Conservation (phyloP, 148 eudicot species). For the Vaccinium vitisidaea region DNA sequence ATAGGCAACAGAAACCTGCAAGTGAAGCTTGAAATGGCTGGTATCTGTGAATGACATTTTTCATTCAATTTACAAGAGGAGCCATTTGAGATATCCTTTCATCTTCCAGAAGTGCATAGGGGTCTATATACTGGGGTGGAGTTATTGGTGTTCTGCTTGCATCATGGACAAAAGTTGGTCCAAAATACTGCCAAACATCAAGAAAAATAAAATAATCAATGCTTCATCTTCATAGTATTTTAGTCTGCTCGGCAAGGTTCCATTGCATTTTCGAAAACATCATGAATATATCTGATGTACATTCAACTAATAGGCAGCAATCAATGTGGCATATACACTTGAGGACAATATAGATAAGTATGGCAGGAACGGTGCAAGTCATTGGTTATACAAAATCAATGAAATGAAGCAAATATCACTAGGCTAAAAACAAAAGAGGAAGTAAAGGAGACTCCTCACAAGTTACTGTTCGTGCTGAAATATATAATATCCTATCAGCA, state of each 20-base stretch:
- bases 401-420: background rate
- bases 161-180: slow-evolving; percentile 71
- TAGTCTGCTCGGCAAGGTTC: background rate
- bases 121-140: slow-evolving; percentile 73
- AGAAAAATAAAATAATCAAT: background rate
- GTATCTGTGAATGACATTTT: background rate
- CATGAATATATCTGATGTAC: background rate
- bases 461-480: background rate
- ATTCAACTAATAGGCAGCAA: background rate
- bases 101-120: slow-evolving; percentile 79
- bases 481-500: background rate
- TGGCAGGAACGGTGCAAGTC: background rate
- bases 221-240: background rate
- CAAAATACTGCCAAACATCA: slow-evolving; percentile 65
- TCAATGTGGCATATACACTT: background rate
- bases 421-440: background rate
- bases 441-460: background rate
- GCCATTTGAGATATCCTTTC: slow-evolving; percentile 57
- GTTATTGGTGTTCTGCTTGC: slow-evolving; percentile 33
- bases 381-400: background rate
- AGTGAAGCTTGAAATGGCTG: slow-evolving; percentile 5
- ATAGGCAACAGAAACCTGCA: slow-evolving; percentile 14
- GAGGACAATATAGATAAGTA: background rate
- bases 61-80: slow-evolving; percentile 30
- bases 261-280: background rate